phyloP scores from a whole-genome alignment of 2,329 filamentous ascomycete species.

The Ascochyta viciae-villosae region DNA sequence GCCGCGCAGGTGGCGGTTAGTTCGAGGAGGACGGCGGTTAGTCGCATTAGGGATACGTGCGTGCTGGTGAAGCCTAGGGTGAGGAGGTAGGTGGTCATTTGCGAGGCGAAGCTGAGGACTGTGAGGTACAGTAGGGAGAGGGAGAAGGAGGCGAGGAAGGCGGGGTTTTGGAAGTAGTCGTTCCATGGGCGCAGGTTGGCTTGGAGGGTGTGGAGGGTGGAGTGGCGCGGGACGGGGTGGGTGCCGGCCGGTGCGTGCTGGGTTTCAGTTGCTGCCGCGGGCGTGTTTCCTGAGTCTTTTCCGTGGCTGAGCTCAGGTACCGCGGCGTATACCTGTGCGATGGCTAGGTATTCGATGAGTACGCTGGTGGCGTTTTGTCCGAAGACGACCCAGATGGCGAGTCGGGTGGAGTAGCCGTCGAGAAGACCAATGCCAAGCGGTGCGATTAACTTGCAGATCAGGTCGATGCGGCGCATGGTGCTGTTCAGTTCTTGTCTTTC shows the following conservation, averaged over 20 bases:
- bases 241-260: constrained; percentile 10
- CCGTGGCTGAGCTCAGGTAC: constrained; percentile 40
- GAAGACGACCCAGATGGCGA: constrained; percentile 60
- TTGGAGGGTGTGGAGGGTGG: constrained; percentile 5
- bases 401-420: constrained; percentile 55
- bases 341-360: constrained; percentile 61
- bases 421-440: constrained; percentile 61
- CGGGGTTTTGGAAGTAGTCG: constrained; percentile 61
- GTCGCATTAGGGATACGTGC: constrained; percentile 63
- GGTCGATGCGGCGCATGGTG: constrained; percentile 66
- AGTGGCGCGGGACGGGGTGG: constrained; percentile 7
- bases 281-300: constrained; percentile 16
- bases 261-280: constrained; percentile 14
- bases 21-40: constrained; percentile 62
- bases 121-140: constrained; percentile 67
- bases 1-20: constrained; percentile 67
- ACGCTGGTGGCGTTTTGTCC: constrained; percentile 59
- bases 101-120: constrained; percentile 54
- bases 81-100: constrained; percentile 71
- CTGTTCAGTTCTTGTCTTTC: constrained; percentile 58
- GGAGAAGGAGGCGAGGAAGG: constrained; percentile 67
- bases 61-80: constrained; percentile 60
- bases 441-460: constrained; percentile 64
- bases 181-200: constrained; percentile 32
- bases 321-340: constrained; percentile 52